phyloP scores from a whole-genome alignment of 2,329 filamentous ascomycete species.

The Fusarium duplospermum region DNA sequence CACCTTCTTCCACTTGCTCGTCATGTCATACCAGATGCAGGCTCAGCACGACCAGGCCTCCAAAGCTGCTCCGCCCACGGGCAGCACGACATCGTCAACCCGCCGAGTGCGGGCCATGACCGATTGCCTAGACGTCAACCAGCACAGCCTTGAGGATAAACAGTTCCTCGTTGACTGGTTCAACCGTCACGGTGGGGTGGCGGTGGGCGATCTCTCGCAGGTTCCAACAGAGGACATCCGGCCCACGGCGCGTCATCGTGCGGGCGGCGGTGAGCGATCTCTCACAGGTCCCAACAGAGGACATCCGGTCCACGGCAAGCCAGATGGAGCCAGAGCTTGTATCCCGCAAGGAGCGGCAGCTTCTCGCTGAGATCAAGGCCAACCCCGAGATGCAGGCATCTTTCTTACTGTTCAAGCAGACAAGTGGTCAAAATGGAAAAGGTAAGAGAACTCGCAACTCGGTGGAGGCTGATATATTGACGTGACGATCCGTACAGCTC shows the following conservation, averaged over 20 bases:
- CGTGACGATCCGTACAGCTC: neutral
- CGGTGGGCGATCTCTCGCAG: neutral
- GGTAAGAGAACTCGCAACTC: neutral
- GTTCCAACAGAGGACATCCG: too few relatives aligned
- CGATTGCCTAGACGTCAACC: neutral
- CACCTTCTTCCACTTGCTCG: neutral
- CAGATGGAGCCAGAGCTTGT: neutral
- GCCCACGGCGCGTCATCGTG: too few relatives aligned
- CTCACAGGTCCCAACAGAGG: too few relatives aligned
- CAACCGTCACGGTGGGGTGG: neutral
- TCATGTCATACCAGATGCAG: neutral
- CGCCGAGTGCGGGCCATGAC: neutral
- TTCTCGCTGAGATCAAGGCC: neutral
- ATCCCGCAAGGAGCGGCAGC: neutral
- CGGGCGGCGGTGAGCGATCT: too few relatives aligned
- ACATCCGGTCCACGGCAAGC: too few relatives aligned
- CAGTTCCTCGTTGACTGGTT: neutral
- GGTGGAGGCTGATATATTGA: neutral
- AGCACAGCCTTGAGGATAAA: neutral
- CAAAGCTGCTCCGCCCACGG: neutral
- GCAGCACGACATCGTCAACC: neutral
- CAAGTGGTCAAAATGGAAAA: neutral
- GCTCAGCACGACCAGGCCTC: neutral
- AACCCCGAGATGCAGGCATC: neutral
- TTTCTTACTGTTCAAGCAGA: neutral